Evolutionary conservation across 805 yeast genomes (phyloP).

Genomic region (Yarrowia sp.): DNA sequence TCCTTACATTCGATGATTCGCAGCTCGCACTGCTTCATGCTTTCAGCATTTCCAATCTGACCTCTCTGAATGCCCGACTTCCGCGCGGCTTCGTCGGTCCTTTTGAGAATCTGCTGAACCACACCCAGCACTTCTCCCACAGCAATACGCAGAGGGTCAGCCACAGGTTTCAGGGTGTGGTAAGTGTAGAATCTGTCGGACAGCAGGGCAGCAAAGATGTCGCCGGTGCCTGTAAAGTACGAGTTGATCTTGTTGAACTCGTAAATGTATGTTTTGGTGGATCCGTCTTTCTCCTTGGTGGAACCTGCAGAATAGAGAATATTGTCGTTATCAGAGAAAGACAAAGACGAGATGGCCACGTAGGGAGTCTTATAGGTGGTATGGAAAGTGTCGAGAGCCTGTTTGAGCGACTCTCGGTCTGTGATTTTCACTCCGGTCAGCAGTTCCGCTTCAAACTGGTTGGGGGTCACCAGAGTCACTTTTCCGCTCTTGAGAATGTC

Average conservation of each 20-base stretch:
- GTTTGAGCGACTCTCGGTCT: conserved; percentile 51
- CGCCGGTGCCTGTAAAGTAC: conserved; percentile 96
- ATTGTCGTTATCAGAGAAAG: conserved; percentile 45
- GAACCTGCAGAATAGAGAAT: conserved; percentile 59
- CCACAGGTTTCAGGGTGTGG: conserved; percentile 13
- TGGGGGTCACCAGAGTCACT: conserved; percentile 85
- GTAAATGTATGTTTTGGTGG: conserved; percentile 50
- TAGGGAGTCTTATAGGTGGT: conserved; percentile 57
- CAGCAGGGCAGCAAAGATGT: conserved; percentile 80
- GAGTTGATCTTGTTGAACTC: conserved; percentile 70
- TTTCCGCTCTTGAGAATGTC: conserved; percentile 54
- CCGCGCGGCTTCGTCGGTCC: conserved; percentile 44
- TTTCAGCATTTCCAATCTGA: conserved; percentile 55
- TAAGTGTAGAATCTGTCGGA: conserved; percentile 58
- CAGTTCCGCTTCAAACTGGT: conserved; percentile 86
- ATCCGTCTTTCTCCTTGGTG: conserved; percentile 42
- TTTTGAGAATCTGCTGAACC: conserved; percentile 57
- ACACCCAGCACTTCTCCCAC: conserved; percentile 52
- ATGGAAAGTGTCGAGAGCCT: conserved; percentile 61
- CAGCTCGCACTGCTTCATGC: conserved; percentile 76
- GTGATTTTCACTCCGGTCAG: conserved; percentile 61
- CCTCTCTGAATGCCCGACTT: conserved; percentile 41
- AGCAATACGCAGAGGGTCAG: conserved; percentile 49
- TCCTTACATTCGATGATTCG: conserved; percentile 60
- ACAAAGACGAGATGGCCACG: conserved; percentile 72